Percentiles rank a stretch among this genome's conserved stretches.
Evolutionary conservation across 2,329 filamentous ascomycete genomes (phyloP).

Genomic region (Fusarium sp.): DNA sequence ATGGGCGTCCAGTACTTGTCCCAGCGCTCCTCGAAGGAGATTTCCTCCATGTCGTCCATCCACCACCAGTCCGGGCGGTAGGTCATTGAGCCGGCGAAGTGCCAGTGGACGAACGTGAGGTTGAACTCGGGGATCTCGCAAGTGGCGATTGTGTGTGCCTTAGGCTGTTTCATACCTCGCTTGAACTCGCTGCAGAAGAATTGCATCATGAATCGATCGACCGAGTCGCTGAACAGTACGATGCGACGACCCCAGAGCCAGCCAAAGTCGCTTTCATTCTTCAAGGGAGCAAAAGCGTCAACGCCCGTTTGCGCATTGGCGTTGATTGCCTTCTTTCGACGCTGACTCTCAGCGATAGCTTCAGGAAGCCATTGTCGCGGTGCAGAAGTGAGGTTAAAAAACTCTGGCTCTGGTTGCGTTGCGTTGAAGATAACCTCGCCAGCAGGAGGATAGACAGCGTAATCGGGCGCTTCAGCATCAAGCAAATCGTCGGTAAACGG

Average conservation of each 20-base stretch:
- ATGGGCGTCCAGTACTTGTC: slow-evolving; percentile 37
- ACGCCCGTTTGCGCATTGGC: neutral
- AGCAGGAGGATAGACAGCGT: slow-evolving; percentile 56
- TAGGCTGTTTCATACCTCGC: slow-evolving; percentile 26
- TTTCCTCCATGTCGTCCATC: slow-evolving; percentile 41
- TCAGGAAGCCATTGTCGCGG: slow-evolving; percentile 37
- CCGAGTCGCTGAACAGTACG: slow-evolving; percentile 39
- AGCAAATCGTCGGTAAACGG: slow-evolving; percentile 61
- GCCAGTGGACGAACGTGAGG: slow-evolving; percentile 38
- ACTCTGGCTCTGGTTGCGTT: slow-evolving; percentile 56
- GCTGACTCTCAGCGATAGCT: slow-evolving; percentile 29
- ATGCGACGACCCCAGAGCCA: slow-evolving; percentile 45
- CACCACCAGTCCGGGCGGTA: slow-evolving; percentile 43
- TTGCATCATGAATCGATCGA: slow-evolving; percentile 43
- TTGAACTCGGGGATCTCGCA: slow-evolving; percentile 40
- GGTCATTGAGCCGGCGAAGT: slow-evolving; percentile 33
- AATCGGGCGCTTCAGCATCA: slow-evolving; percentile 67
- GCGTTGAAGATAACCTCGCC: slow-evolving; percentile 76
- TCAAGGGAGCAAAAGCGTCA: slow-evolving; percentile 22
- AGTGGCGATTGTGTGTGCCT: slow-evolving; percentile 31
- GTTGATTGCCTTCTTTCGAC: slow-evolving; percentile 25
- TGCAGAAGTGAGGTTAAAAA: slow-evolving; percentile 23
- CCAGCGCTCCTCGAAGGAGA: slow-evolving; percentile 39
- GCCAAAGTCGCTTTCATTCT: slow-evolving; percentile 32
- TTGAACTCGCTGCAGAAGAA: slow-evolving; percentile 42